Percentiles rank a stretch among this genome's conserved stretches.
These are phyloP conservation scores for Cucumis variabilis DNA, from an alignment of 331 rosid species.

Conservation along the genomic window DNA sequence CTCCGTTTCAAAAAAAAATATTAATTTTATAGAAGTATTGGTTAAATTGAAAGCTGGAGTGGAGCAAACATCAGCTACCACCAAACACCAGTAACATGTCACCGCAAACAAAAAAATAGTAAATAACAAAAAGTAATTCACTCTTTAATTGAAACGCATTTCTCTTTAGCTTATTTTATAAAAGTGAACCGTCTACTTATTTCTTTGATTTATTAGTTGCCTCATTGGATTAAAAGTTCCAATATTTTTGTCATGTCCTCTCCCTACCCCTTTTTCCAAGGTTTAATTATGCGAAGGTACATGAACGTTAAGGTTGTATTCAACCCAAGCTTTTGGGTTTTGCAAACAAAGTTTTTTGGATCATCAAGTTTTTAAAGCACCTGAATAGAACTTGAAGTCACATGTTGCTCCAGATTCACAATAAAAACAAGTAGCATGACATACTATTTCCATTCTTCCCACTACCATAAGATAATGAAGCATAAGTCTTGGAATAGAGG, in stretches of 20 bases:
- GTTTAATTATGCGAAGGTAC: background rate
- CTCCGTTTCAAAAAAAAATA: background rate
- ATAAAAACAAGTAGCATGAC: background rate
- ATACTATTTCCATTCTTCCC: conserved; percentile 16
- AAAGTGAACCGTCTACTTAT: background rate
- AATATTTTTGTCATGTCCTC: background rate
- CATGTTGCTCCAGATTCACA: background rate
- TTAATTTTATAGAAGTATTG: background rate
- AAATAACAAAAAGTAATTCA: background rate
- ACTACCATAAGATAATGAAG: background rate
- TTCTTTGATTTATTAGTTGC: background rate
- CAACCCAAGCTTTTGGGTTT: background rate
- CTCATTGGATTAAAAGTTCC: background rate
- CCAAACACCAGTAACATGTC: background rate
- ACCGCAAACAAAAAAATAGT: background rate
- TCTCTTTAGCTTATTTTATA: background rate
- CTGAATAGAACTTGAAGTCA: background rate
- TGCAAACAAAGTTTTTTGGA: background rate
- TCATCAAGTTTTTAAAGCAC: background rate
- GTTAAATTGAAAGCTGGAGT: background rate
- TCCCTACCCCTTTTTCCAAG: background rate
- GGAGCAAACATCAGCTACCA: background rate
- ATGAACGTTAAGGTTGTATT: too few species aligned
- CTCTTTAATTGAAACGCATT: background rate
- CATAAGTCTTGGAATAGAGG: conserved; percentile 57